phyloP scores from a whole-genome alignment of 176 grass and related monocot genomes.

The Cenchrus fungigraminus region DNA sequence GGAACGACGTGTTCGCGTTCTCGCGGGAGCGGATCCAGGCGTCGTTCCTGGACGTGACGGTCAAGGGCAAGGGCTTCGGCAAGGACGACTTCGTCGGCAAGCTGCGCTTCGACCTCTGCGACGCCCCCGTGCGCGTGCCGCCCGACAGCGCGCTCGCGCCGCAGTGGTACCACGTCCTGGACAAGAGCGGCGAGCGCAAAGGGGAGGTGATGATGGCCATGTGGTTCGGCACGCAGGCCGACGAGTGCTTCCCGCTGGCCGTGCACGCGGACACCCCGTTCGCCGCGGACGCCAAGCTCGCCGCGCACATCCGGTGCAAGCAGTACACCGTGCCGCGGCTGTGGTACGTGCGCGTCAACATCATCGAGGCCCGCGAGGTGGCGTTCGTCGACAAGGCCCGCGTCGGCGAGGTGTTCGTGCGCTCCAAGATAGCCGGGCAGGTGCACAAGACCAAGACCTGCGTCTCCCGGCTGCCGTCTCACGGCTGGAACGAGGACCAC shows the following conservation, averaged over 20 bases:
- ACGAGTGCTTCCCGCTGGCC: constrained; percentile 67
- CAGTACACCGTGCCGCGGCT: constrained; percentile 71
- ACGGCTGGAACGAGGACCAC: constrained; percentile 68
- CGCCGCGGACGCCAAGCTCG: constrained; percentile 51
- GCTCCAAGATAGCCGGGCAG: constrained; percentile 39
- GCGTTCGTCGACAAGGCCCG: constrained; percentile 50
- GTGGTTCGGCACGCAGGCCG: constrained; percentile 77
- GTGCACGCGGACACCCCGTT: constrained; percentile 58
- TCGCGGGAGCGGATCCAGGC: constrained; percentile 53
- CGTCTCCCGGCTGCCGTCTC: constrained; percentile 40
- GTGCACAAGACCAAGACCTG: constrained; percentile 44
- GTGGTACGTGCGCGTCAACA: constrained; percentile 70
- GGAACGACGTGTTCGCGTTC: constrained; percentile 81
- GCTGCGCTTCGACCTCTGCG: constrained; percentile 48
- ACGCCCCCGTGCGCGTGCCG: constrained; percentile 44
- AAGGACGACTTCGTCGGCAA: constrained; percentile 58
- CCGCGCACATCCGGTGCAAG: constrained; percentile 60
- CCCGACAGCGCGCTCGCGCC: constrained; percentile 61
- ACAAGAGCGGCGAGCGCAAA: constrained; percentile 25
- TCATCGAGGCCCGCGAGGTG: constrained; percentile 57
- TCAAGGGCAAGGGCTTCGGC: constrained; percentile 50
- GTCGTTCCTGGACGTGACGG: constrained; percentile 42
- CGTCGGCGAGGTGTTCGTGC: constrained; percentile 59
- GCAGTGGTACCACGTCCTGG: constrained; percentile 65
- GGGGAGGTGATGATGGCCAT: constrained; percentile 75